Conservation (phyloP, 441 rosid genomes). For the Manihot esculenta region DNA sequence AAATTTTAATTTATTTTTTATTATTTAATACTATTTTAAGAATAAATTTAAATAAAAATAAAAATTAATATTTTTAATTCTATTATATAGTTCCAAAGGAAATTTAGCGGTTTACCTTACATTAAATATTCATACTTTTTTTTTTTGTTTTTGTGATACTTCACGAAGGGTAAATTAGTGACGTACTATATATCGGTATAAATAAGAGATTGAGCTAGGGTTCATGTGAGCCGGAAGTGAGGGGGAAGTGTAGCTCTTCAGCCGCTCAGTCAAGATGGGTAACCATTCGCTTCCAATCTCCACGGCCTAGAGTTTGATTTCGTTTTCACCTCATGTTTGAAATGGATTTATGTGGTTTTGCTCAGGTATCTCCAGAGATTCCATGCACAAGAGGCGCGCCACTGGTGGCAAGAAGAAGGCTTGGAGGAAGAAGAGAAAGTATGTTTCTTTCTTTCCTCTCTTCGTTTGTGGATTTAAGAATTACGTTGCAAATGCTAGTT, state of each 20-base stretch:
- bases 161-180: too few relatives aligned
- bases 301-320: not conserved
- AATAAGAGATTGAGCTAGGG: not conserved
- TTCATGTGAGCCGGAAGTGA: not conserved
- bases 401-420: constrained; percentile 73
- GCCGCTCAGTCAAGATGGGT: constrained; percentile 6
- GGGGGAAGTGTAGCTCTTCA: not conserved
- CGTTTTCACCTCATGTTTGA: not conserved
- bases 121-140: too few relatives aligned
- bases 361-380: constrained; percentile 63
- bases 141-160: too few relatives aligned
- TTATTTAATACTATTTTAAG: too few relatives aligned
- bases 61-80: too few relatives aligned
- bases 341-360: not conserved
- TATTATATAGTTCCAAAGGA: too few relatives aligned
- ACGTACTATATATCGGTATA: not conserved
- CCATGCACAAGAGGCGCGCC: constrained; percentile 80
- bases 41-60: too few relatives aligned
- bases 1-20: too few relatives aligned
- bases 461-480: not conserved
- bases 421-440: constrained; percentile 78
- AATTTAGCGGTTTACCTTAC: too few relatives aligned
- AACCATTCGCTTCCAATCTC: not conserved
- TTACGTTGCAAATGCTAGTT: too few relatives aligned
- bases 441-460: not conserved